Percentiles rank a stretch among this genome's conserved stretches.
Evolutionary conservation across 352 stramenopile genomes (phyloP).

Genomic region (Halophytophthora batemanensis): DNA sequence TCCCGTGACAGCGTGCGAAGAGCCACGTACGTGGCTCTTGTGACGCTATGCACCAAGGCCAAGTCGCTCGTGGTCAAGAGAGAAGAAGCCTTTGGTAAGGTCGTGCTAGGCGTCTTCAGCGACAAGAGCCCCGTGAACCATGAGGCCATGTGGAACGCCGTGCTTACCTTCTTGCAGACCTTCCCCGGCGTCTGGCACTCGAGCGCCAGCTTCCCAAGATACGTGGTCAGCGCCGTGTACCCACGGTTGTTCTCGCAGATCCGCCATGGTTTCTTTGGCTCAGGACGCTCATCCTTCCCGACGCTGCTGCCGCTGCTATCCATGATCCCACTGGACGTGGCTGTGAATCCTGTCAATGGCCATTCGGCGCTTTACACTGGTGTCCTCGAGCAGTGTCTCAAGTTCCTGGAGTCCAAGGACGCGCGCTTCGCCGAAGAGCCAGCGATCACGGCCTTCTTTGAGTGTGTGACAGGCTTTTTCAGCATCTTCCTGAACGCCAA

Average conservation of each 20-base stretch:
- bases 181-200: constrained; percentile 46
- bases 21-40: constrained; percentile 56
- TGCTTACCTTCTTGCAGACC: constrained; percentile 66
- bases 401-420: constrained; percentile 61
- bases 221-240: constrained; percentile 54
- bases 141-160: constrained; percentile 67
- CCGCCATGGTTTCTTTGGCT: constrained; percentile 76
- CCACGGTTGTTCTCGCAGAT: constrained; percentile 71
- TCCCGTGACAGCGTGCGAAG: constrained; percentile 63
- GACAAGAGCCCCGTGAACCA: constrained; percentile 73
- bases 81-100: constrained; percentile 65
- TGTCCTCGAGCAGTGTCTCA: constrained; percentile 65
- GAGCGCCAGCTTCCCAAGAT: constrained; percentile 51
- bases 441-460: constrained; percentile 62
- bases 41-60: constrained; percentile 43
- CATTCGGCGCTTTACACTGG: constrained; percentile 53
- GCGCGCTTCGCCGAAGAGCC: constrained; percentile 48
- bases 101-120: constrained; percentile 60
- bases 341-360: constrained; percentile 38
- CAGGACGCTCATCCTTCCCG: constrained; percentile 59
- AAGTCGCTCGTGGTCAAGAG: constrained; percentile 38
- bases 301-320: constrained; percentile 72
- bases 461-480: constrained; percentile 69
- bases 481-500: constrained; percentile 57
- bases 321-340: constrained; percentile 58